Evolutionary conservation across 148 eudicot species (phyloP).

Genomic region (Chenopodium suecicum): DNA sequence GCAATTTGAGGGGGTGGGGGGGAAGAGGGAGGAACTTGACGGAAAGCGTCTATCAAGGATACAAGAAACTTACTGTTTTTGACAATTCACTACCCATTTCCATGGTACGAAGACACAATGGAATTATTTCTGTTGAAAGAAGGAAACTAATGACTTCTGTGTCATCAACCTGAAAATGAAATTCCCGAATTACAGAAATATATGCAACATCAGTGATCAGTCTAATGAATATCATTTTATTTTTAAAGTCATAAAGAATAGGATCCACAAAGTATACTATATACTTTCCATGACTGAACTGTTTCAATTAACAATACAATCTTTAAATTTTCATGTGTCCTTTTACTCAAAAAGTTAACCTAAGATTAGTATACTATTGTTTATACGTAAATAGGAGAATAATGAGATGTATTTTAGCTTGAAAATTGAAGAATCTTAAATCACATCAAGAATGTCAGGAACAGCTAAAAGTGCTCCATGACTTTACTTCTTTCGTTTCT

Average conservation of each 20-base stretch:
- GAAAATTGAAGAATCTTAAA: background rate
- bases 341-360: background rate
- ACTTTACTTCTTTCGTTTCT: too few relatives aligned
- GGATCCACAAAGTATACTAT: background rate
- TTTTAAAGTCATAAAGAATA: background rate
- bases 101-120: slow-evolving; percentile 94
- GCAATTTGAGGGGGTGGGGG: too few relatives aligned
- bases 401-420: background rate
- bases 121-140: slow-evolving; percentile 93
- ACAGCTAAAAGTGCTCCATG: background rate
- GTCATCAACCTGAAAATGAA: slow-evolving; percentile 43
- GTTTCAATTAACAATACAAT: background rate
- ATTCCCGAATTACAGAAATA: background rate
- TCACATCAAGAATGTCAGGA: background rate
- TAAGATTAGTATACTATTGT: too few relatives aligned
- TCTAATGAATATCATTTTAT: too few relatives aligned
- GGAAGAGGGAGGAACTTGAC: background rate
- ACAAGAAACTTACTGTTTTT: slow-evolving; percentile 66
- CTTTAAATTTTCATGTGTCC: background rate
- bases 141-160: slow-evolving; percentile 92
- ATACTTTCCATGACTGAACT: background rate
- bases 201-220: background rate
- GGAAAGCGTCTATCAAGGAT: background rate
- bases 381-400: background rate
- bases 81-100: slow-evolving; percentile 98